Evolutionary conservation across 805 yeast genomes (phyloP), one percentile per base, ranked within the genome.

Genomic region (Brettanomyces bruxellensis): DNA sequence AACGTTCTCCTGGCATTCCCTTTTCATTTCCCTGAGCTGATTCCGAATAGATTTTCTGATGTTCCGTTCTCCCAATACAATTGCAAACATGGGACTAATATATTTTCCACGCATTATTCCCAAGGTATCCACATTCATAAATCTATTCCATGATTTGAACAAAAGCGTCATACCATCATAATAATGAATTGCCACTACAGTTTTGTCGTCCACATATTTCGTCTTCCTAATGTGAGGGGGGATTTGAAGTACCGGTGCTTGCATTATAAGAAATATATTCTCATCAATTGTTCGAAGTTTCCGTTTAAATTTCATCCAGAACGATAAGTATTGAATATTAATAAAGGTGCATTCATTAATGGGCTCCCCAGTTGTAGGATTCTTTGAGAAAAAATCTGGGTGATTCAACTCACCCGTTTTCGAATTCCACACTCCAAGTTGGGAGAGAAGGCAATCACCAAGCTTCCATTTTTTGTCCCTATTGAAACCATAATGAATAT

Each of bases 121-220:
- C 28, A 88, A 65, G 0, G 96, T 88, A 57, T 93, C 95, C 8
- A 90, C 95, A 56, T 91, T 91, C 64, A 83, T 84, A 42, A 63
- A 66, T 34, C 79, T 70, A 57, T 85, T 86, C 99, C 99, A 93
- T 4, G 82, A 77, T 64, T 89, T 88, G 63, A 86, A 84, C 90
- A 93, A 82, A 35, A 91, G 67, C 1, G 97, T 85, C 80, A 91
- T 75, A 0, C 98, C 99, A 61, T 91, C 99, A 60, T 91, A 91
- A 61, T 83, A 91, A 64, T 91, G 99, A 2, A 95, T 93, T 18
- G 95, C 80, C 55, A 81, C 82, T 1, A 85, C 79, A 0, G 91
- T 81, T 44, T 74, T 75, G 1, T 68, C 60, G 55, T 85, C 93
- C 12, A 84, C 59, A n/a, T 80, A 58, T 28, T 46, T 40, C 38